Percentiles rank a stretch among this genome's conserved stretches.
Evolutionary conservation across 345 rosid species (phyloP).

Genomic region (Eucalyptus melliodora): DNA sequence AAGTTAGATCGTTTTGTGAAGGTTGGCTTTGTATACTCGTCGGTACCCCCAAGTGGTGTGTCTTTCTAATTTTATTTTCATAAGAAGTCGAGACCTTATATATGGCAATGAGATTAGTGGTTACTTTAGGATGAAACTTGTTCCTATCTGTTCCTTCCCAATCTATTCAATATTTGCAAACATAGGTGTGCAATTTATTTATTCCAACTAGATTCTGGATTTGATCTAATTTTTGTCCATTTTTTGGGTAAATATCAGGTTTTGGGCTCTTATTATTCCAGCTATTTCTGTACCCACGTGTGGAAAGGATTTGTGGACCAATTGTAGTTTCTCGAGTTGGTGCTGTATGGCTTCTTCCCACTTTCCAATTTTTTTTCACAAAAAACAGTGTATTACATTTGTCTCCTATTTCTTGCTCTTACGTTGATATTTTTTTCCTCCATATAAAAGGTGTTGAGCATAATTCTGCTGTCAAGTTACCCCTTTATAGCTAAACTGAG

Average conservation of each 20-base stretch:
- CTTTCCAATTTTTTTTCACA: not conserved
- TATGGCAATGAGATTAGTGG: not conserved
- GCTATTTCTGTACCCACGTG: slow-evolving; percentile 24
- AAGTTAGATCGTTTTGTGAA: not conserved
- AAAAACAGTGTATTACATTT: not conserved
- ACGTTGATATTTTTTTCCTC: not conserved
- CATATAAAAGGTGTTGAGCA: slow-evolving; percentile 15
- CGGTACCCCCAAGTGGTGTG: not conserved
- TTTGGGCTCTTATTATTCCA: slow-evolving; percentile 39
- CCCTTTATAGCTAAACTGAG: slow-evolving; percentile 23
- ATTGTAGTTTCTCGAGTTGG: slow-evolving; percentile 25
- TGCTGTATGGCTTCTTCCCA: slow-evolving; percentile 13
- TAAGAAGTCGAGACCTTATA: not conserved
- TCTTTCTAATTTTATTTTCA: not conserved
- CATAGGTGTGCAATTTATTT: not conserved
- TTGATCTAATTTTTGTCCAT: not conserved
- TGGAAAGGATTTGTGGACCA: slow-evolving; percentile 31
- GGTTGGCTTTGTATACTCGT: not conserved
- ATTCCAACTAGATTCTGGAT: not conserved
- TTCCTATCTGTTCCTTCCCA: not conserved
- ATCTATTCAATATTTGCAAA: not conserved
- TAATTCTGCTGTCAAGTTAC: slow-evolving; percentile 27
- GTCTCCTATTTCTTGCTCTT: not conserved
- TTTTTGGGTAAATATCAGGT: slow-evolving; percentile 2
- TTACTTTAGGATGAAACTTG: not conserved